These are phyloP conservation scores for Coemansia sp. DNA, from an alignment of 192 early-diverging fungal species.

Conservation along the genomic window DNA sequence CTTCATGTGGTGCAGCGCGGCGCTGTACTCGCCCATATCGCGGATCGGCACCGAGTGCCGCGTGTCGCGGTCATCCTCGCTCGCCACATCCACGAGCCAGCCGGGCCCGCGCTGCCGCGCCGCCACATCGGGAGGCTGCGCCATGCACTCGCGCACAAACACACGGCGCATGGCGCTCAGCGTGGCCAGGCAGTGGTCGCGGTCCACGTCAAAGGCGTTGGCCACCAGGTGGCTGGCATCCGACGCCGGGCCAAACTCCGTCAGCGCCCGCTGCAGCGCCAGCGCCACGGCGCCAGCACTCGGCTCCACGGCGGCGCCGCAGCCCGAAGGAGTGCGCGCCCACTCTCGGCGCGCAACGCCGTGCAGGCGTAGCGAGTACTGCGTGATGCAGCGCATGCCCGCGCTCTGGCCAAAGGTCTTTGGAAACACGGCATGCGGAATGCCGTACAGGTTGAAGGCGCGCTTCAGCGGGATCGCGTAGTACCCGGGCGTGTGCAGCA, in stretches of 20 bases:
- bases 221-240: slow-evolving; percentile 47
- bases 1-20: slow-evolving; percentile 59
- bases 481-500: slow-evolving; percentile 68
- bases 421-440: slow-evolving; percentile 45
- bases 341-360: slow-evolving; percentile 41
- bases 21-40: slow-evolving; percentile 71
- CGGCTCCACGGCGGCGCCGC: background rate
- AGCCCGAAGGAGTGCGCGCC: slow-evolving; percentile 47
- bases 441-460: slow-evolving; percentile 49
- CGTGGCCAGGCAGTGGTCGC: slow-evolving; percentile 58
- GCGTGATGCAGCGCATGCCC: slow-evolving; percentile 42
- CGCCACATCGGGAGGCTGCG: too few species aligned
- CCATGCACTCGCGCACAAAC: slow-evolving; percentile 60
- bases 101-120: slow-evolving; percentile 10
- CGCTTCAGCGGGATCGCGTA: slow-evolving; percentile 62
- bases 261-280: slow-evolving; percentile 25
- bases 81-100: slow-evolving; percentile 49
- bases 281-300: slow-evolving; percentile 24
- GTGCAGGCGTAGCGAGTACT: slow-evolving; percentile 35
- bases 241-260: slow-evolving; percentile 25
- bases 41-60: slow-evolving; percentile 69
- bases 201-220: slow-evolving; percentile 71
- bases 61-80: slow-evolving; percentile 60
- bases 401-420: slow-evolving; percentile 48
- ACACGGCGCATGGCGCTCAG: slow-evolving; percentile 59